Percentiles rank a stretch among this genome's conserved stretches.
phyloP scores from a whole-genome alignment of 2,329 filamentous ascomycete genomes.

The Ascochyta lentis region DNA sequence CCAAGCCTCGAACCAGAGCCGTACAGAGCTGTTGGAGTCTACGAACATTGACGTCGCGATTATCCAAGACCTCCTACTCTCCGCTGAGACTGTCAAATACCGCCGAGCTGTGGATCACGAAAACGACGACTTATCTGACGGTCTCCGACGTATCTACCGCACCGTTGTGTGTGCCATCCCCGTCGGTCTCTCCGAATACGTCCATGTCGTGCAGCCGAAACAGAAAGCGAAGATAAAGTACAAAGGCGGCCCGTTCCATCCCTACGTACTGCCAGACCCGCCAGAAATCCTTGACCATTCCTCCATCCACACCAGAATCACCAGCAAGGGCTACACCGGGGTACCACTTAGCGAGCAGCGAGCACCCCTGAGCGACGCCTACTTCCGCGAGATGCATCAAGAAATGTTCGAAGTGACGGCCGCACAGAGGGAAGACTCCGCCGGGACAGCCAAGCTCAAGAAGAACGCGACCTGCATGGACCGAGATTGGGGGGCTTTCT shows the following conservation, averaged over 20 bases:
- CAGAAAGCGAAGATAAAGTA: not conserved
- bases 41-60: not conserved
- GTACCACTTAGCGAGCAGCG: not conserved
- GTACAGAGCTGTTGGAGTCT: not conserved
- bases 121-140: not conserved
- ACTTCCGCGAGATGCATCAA: not conserved
- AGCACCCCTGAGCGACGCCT: not conserved
- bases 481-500: not conserved
- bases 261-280: not conserved
- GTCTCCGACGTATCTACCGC: conserved; percentile 2
- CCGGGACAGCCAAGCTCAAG: not conserved
- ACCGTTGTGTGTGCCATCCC: not conserved
- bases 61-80: not conserved
- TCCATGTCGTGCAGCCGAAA: not conserved
- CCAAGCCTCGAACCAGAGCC: not conserved
- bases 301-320: not conserved
- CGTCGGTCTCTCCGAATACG: not conserved
- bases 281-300: not conserved
- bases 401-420: not conserved
- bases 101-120: not conserved
- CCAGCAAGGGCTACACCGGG: not conserved
- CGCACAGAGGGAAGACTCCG: not conserved
- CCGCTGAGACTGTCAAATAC: not conserved
- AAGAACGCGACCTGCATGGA: not conserved
- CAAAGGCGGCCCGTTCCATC: not conserved